Evolutionary conservation across 352 stramenopile genomes (phyloP), one percentile per base, ranked within the genome.

Genomic region (Globisporangium polare): DNA sequence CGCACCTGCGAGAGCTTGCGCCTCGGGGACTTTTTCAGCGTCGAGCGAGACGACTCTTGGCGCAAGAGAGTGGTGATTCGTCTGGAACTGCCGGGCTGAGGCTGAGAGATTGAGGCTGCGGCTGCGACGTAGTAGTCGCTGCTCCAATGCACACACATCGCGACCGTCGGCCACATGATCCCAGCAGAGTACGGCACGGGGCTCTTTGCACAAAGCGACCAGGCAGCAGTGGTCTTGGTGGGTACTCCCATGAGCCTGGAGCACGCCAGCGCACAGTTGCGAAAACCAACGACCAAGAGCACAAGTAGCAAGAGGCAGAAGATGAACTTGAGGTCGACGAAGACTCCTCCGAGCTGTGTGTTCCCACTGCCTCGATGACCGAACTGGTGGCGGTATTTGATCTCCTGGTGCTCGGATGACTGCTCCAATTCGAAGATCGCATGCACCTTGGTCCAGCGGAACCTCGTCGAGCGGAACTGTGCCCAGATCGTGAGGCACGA

Each of bases 261-360:
- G 27, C 1, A 35, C 31, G 33, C 37, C 12, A 58, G 24, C 17
- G 47, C 18, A 15, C n/a, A 37, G 18, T 29, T 50, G 3, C 29
- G 35, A 0, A 53, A 3, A 2, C 24, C 8, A 2, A 42, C 24
- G n/a, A 58, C 26, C 5, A 15, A 2, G 26, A 54, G 51, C 5
- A 72, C 27, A 2, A 68, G 1, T 1, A 65, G 29, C 2, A 75
- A 27, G 2, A 75, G 42, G n/a, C 66, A 74, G 33, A 67, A 31
- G 0, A 78, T 27, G 26, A 72, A 67, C 27, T 76, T 78, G 6
- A 74, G 43, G 15, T 78, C 71, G 13, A 76, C 73, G 15, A 75
- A 45, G 0, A 76, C 49, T 12, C 71, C 68, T 3, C 69, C 65
- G 5, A 78, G 62, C 17, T 66, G 43, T 4, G 55, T n/a, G n/a